Conservation (phyloP, 495 filamentous ascomycete genomes). For the Lophiostoma macrostomum region DNA sequence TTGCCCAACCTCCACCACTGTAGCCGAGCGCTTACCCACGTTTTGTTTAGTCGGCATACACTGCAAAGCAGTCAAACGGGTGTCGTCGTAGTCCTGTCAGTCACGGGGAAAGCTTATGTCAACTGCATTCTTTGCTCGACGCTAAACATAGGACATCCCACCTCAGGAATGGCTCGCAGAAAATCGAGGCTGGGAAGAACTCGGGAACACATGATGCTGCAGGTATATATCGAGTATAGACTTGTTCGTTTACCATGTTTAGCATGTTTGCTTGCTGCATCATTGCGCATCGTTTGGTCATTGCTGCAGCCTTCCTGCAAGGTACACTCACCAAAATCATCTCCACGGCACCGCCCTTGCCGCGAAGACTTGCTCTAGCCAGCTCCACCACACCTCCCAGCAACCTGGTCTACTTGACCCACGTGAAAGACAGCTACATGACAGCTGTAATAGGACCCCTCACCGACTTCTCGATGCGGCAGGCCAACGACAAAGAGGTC, state of each 20-base stretch:
- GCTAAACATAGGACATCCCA: conserved; percentile 26
- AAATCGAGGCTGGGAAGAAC: conserved; percentile 30
- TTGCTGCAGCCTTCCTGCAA: conserved; percentile 23
- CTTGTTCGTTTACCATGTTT: conserved; percentile 24
- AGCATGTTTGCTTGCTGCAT: conserved; percentile 29
- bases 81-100: too few relatives aligned
- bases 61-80: conserved; percentile 22
- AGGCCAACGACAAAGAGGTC: conserved; percentile 40
- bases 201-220: conserved; percentile 1
- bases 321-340: conserved; percentile 11
- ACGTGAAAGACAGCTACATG: conserved; percentile 34
- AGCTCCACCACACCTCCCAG: conserved; percentile 12
- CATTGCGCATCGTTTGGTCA: conserved; percentile 18
- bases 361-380: conserved; percentile 4
- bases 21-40: too few relatives aligned
- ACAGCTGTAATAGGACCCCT: conserved; percentile 22
- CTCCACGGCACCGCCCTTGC: background rate
- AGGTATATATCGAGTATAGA: conserved; percentile 35
- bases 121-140: conserved; percentile 20
- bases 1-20: conserved; percentile 12
- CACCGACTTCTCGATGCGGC: conserved; percentile 37
- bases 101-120: conserved; percentile 24
- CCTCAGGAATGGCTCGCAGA: conserved; percentile 20
- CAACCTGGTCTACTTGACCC: conserved; percentile 16
- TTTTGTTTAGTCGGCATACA: conserved; percentile 23